phyloP scores from a whole-genome alignment of 495 filamentous ascomycete genomes.

The Penicillium samsonianum region DNA sequence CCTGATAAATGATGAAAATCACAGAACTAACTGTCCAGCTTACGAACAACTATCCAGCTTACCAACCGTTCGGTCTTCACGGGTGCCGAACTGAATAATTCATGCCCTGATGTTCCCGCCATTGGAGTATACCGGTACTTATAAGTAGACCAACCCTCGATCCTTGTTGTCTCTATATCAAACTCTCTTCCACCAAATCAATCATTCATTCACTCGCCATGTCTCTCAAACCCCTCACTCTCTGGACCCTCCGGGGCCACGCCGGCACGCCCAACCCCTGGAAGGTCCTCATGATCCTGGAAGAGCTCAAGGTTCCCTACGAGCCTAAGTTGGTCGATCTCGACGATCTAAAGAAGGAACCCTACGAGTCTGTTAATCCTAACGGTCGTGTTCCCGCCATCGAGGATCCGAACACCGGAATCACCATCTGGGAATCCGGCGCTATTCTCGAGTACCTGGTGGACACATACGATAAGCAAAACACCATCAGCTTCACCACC shows the following conservation, averaged over 20 bases:
- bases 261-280: slow-evolving; percentile 59
- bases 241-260: slow-evolving; percentile 38
- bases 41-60: too few relatives aligned
- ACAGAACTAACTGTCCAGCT: too few relatives aligned
- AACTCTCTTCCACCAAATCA: too few relatives aligned
- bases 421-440: slow-evolving; percentile 71
- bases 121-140: too few relatives aligned
- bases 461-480: slow-evolving; percentile 65
- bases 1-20: too few relatives aligned
- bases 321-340: slow-evolving; percentile 45
- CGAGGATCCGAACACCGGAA: slow-evolving; percentile 65
- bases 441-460: slow-evolving; percentile 75
- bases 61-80: too few relatives aligned
- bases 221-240: slow-evolving; percentile 45
- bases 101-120: too few relatives aligned
- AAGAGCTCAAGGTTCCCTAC: slow-evolving; percentile 63
- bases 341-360: slow-evolving; percentile 56
- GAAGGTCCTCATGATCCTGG: slow-evolving; percentile 64
- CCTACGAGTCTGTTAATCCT: slow-evolving; percentile 62
- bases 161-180: too few relatives aligned
- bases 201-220: slow-evolving; percentile 16
- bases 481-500: slow-evolving; percentile 56
- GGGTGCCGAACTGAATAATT: too few relatives aligned
- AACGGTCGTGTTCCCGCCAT: slow-evolving; percentile 68
- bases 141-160: too few relatives aligned